Conservation (phyloP, 2,329 filamentous ascomycete species). For the Calonectria montana region DNA sequence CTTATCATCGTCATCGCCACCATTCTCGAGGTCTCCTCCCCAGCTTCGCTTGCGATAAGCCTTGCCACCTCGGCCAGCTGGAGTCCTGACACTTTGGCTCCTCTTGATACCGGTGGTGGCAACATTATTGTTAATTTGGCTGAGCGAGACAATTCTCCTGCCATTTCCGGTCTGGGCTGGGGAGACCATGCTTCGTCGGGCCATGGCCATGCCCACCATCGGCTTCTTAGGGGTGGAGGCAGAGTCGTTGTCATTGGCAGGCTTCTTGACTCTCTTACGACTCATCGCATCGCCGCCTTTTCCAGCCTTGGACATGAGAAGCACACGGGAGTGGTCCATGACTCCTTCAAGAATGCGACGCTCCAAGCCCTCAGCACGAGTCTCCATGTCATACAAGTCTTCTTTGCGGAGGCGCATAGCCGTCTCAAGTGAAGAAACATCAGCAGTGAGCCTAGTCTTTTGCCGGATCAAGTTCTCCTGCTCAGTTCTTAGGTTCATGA, state of each 20-base stretch:
- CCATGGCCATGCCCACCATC: conserved; percentile 66
- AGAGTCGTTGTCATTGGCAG: conserved; percentile 39
- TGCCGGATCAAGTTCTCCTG: conserved; percentile 81
- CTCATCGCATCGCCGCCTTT: conserved; percentile 67
- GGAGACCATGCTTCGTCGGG: conserved; percentile 60
- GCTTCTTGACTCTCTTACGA: conserved; percentile 65
- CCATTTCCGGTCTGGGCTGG: conserved; percentile 66
- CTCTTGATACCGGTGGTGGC: conserved; percentile 74
- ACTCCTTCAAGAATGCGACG: conserved; percentile 94
- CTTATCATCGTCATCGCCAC: conserved; percentile 67
- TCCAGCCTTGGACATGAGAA: conserved; percentile 79
- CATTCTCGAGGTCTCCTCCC: conserved; percentile 64
- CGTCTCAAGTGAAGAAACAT: conserved; percentile 91
- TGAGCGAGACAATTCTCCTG: conserved; percentile 89
- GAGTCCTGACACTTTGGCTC: conserved; percentile 81
- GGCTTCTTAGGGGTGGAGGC: conserved; percentile 44
- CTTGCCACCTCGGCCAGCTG: conserved; percentile 52
- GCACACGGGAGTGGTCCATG: conserved; percentile 92
- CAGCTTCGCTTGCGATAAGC: conserved; percentile 76
- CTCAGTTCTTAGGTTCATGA: conserved; percentile 72
- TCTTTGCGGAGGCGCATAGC: conserved; percentile 89
- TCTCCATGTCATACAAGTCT: conserved; percentile 91
- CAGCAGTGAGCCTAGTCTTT: conserved; percentile 83
- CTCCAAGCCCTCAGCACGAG: conserved; percentile 87
- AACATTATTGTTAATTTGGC: conserved; percentile 85